phyloP scores from a whole-genome alignment of 1,284 basidiomycete genomes.

The Ustilago cynodontis region DNA sequence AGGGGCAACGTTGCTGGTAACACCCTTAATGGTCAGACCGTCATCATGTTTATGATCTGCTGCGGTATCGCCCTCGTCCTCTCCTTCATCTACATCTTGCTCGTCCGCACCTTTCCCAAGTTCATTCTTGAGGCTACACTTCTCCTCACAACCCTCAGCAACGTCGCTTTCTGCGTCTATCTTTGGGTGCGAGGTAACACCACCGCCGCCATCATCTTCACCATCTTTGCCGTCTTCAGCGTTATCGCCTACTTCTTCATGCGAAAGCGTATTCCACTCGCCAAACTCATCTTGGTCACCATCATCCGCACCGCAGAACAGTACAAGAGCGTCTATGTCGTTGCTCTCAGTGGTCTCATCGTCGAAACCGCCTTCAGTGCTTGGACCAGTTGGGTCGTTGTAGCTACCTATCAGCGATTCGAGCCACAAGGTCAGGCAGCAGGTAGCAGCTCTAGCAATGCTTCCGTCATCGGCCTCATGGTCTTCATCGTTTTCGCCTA shows the following conservation, averaged over 20 bases:
- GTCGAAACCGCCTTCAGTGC: conserved; percentile 60
- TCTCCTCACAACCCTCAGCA: conserved; percentile 53
- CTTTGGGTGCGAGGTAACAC: conserved; percentile 57
- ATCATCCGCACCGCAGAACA: conserved; percentile 59
- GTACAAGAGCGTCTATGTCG: conserved; percentile 61
- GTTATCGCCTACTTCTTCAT: conserved; percentile 64
- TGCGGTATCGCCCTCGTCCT: conserved; percentile 77
- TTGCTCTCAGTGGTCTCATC: conserved; percentile 53
- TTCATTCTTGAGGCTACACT: conserved; percentile 69
- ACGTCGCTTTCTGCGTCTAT: conserved; percentile 58
- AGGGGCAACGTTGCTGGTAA: conserved; percentile 78
- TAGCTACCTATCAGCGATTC: conserved; percentile 63
- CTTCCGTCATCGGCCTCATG: conserved; percentile 61
- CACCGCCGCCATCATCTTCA: conserved; percentile 61
- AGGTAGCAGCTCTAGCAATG: conserved; percentile 46
- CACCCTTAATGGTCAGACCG: conserved; percentile 78
- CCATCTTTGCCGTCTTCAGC: conserved; percentile 63
- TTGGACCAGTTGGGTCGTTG: conserved; percentile 61
- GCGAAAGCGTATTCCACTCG: conserved; percentile 62
- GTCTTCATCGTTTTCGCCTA: conserved; percentile 61
- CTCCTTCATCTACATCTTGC: conserved; percentile 72
- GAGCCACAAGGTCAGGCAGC: conserved; percentile 45
- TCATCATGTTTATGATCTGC: conserved; percentile 79
- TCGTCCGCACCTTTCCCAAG: conserved; percentile 81
- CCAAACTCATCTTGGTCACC: conserved; percentile 59